phyloP scores from a whole-genome alignment of 768 basidiomycete species.

The Mrakia gelida region DNA sequence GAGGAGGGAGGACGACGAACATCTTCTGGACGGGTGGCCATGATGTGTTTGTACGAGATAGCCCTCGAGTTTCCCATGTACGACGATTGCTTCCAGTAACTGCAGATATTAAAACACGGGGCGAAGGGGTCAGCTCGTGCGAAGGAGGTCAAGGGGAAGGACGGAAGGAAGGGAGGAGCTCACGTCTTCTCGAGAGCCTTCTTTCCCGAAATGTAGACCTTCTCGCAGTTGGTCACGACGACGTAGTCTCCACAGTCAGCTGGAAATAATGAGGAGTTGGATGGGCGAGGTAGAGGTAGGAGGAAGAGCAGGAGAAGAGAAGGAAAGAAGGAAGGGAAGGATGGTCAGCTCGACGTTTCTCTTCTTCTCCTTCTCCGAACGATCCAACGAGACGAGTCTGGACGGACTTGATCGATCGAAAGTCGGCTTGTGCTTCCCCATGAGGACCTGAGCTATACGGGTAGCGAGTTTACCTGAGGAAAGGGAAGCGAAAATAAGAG shows the following conservation, averaged over 20 bases:
- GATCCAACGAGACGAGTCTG: not conserved
- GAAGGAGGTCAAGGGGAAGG: not conserved
- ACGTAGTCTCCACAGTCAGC: constrained; percentile 99
- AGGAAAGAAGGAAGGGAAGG: not conserved
- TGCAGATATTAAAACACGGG: not conserved
- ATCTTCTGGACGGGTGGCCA: constrained; percentile 80
- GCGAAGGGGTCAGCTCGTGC: not conserved
- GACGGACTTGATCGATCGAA: constrained; percentile 81
- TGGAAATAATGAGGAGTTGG: constrained; percentile 40
- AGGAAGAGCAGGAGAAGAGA: not conserved
- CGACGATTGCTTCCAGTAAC: constrained; percentile 82
- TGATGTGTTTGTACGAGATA: constrained; percentile 77
- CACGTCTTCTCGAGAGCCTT: constrained; percentile 75
- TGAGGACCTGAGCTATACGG: constrained; percentile 87
- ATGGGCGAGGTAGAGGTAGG: not conserved
- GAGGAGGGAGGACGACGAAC: constrained; percentile 46
- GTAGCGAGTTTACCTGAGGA: constrained; percentile 66
- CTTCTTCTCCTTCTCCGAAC: not conserved
- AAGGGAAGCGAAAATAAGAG: not conserved
- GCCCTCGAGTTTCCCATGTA: constrained; percentile 91
- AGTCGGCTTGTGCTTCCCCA: constrained; percentile 99
- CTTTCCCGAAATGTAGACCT: constrained; percentile 79
- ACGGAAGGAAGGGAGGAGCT: not conserved
- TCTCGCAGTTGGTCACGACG: constrained; percentile 81
- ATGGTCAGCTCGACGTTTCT: constrained; percentile 12